Base-by-base conservation (phyloP, 2,329 filamentous ascomycete genomes). In the Diaporthe humulicola region DNA sequence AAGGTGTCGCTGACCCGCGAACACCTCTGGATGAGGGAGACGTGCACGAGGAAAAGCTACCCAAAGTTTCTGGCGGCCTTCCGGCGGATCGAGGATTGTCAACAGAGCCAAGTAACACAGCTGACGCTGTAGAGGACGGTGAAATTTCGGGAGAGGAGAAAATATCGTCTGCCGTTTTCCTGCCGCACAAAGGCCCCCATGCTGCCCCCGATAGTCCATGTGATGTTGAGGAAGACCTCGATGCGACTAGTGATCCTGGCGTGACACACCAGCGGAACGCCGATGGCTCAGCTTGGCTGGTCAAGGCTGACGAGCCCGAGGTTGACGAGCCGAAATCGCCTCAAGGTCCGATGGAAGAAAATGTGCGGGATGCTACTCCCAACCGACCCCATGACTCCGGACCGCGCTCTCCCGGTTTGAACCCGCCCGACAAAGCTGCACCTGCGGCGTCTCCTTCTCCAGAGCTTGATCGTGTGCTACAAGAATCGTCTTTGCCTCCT, bases 101-200 rank as follows among this genome's bases (percentile, higher is more conserved):
- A 40, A 69, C 71, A 48, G 61, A 52, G 17, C 71, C 76, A 28
- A 73, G 67, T 64, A 70, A 73, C 71, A 75, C 79, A 42, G 74
- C 74, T 67, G 85, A 85, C 50, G 82, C 81, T 61, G 81, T 82
- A 66, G 86, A 88, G 76, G 88, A 90, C 60, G 87, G 85, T 25
- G 89, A 91, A 54, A 89, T 91, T 74, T 95, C 93, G 19, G 93
- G 94, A 74, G 92, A 94, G 81, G 94, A 97, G 82, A 94, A 96
- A 83, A 95, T 97, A 76, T 95, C 93, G n/a, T 96, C 94, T 42
- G 94, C 94, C 33, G 88, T 95, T 54, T 97, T 97, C 81, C 88
- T 95, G 64, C 94, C 94, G 56, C 94, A 96, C 85, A 92, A 94
- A 79, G 88, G 88, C 58, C 83, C 87, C 54, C 87, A 88, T 69